These are phyloP conservation scores for Roridomyces roridus DNA, from an alignment of 768 basidiomycete species.

Conservation along the genomic window DNA sequence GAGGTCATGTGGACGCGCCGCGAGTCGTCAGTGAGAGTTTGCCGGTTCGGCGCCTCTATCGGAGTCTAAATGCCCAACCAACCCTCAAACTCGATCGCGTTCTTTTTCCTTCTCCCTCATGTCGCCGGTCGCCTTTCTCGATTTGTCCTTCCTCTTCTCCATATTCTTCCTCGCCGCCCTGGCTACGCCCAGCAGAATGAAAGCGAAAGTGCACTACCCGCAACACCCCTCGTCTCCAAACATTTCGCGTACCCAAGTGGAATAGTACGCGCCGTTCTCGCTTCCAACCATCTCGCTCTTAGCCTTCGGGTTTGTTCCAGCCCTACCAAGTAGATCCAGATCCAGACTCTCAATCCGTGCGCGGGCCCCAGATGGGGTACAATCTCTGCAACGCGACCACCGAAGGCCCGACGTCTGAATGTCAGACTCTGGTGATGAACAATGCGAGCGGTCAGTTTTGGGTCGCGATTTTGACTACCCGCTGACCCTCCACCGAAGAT, in stretches of 20 bases:
- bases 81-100: background rate
- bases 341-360: conserved; percentile 38
- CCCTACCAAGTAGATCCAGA: conserved; percentile 58
- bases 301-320: conserved; percentile 29
- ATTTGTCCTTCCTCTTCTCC: conserved; percentile 34
- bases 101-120: conserved; percentile 30
- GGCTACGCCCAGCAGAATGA: conserved; percentile 28
- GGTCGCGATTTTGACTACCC: background rate
- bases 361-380: conserved; percentile 66
- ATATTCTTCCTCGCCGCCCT: conserved; percentile 34
- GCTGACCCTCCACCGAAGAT: conserved; percentile 45
- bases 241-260: conserved; percentile 48
- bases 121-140: conserved; percentile 51
- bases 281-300: background rate
- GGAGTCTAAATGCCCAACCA: too few species aligned
- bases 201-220: conserved; percentile 41
- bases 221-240: conserved; percentile 54
- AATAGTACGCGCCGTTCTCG: conserved; percentile 41
- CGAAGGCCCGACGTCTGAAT: conserved; percentile 47
- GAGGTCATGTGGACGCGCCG: too few species aligned
- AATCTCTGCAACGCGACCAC: conserved; percentile 69
- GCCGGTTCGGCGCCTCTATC: too few species aligned
- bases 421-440: conserved; percentile 58
- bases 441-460: conserved; percentile 49
- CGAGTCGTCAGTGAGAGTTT: too few species aligned